A percentile compares a stretch with the other conserved stretches of the same genome.
phyloP scores from a whole-genome alignment of 2,329 filamentous ascomycete genomes.

The Pseudogymnoascus sp. region DNA sequence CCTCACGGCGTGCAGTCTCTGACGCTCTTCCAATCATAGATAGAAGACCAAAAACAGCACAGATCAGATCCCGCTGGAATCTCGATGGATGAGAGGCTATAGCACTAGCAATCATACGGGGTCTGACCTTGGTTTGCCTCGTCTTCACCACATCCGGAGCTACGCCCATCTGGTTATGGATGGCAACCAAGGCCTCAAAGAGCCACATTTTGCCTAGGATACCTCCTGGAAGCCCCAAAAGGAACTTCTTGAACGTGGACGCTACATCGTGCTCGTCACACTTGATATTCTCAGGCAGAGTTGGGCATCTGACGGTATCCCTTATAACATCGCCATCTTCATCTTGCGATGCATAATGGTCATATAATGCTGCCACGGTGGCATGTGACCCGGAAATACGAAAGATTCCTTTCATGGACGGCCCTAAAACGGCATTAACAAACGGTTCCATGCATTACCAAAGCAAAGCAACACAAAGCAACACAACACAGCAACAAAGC shows the following conservation, averaged over 20 bases:
- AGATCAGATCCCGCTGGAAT: conserved; percentile 58
- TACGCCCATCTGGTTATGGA: conserved; percentile 49
- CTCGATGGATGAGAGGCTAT: conserved; percentile 54
- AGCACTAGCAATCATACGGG: conserved; percentile 59
- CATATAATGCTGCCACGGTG: conserved; percentile 52
- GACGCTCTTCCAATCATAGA: conserved; percentile 54
- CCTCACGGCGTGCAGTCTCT: conserved; percentile 47
- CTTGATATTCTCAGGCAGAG: conserved; percentile 54
- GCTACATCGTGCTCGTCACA: conserved; percentile 59
- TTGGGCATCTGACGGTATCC: conserved; percentile 53
- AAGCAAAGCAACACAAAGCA: neutral
- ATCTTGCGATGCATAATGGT: conserved; percentile 54
- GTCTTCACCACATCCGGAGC: conserved; percentile 47
- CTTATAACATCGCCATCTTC: conserved; percentile 44
- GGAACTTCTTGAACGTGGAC: conserved; percentile 60
- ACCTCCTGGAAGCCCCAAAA: conserved; percentile 57
- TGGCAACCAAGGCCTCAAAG: conserved; percentile 57
- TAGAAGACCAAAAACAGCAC: conserved; percentile 60
- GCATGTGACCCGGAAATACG: conserved; percentile 53
- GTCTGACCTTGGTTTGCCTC: conserved; percentile 51
- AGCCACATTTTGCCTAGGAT: conserved; percentile 57
- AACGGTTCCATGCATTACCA: neutral
- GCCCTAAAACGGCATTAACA: conserved; percentile 25
- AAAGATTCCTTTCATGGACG: conserved; percentile 52
- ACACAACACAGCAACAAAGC: neutral